Conservation (phyloP, 306 rosid species). For the Quercus suber region DNA sequence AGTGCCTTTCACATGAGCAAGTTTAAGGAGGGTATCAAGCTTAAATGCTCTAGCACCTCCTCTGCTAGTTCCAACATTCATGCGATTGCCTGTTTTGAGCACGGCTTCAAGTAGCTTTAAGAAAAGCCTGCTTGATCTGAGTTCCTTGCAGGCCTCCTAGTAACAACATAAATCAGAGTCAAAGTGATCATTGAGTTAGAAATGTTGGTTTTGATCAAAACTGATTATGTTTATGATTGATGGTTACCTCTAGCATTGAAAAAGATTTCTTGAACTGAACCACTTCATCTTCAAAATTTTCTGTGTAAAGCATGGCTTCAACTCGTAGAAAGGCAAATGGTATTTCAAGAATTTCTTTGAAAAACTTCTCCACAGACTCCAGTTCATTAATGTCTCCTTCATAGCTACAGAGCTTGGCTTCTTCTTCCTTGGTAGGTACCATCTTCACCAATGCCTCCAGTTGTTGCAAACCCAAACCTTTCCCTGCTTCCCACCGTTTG, state of each 20-base stretch:
- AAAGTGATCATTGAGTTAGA: background rate
- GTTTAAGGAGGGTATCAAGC: constrained; percentile 86
- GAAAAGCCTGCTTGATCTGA: constrained; percentile 91
- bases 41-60: constrained; percentile 95
- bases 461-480: constrained; percentile 68
- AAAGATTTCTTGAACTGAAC: constrained; percentile 82
- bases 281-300: constrained; percentile 90
- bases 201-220: background rate
- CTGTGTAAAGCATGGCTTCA: constrained; percentile 84
- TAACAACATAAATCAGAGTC: background rate
- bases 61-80: constrained; percentile 94
- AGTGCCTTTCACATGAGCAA: constrained; percentile 82
- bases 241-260: constrained; percentile 84
- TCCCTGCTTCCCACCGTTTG: constrained; percentile 48
- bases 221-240: background rate
- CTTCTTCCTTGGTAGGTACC: constrained; percentile 92
- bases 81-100: constrained; percentile 88
- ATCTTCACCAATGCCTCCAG: constrained; percentile 88
- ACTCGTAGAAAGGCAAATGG: constrained; percentile 76
- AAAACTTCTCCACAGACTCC: constrained; percentile 83
- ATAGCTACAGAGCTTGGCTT: constrained; percentile 57
- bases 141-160: constrained; percentile 98
- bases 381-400: constrained; percentile 76
- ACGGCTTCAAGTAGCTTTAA: constrained; percentile 86
- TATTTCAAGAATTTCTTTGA: constrained; percentile 55